These are phyloP conservation scores for Fraxinus sp. DNA, from an alignment of 305 asterid species.

Conservation along the genomic window DNA sequence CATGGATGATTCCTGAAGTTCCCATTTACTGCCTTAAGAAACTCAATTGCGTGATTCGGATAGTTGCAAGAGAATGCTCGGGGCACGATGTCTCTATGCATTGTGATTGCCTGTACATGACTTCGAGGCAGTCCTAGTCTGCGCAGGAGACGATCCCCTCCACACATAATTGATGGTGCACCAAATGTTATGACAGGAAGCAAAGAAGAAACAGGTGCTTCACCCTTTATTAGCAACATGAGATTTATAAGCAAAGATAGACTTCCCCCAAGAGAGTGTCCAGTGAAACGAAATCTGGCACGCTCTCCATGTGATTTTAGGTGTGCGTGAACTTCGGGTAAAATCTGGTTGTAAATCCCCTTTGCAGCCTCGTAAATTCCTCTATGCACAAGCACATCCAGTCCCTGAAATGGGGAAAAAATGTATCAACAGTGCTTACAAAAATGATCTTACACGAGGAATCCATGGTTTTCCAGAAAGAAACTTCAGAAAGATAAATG, in stretches of 20 bases:
- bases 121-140: slow-evolving; percentile 65
- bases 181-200: slow-evolving; percentile 92
- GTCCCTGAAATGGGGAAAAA: slow-evolving; percentile 46
- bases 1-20: slow-evolving; percentile 82
- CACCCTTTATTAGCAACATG: slow-evolving; percentile 77
- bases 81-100: slow-evolving; percentile 96
- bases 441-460: not conserved
- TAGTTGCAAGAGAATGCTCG: slow-evolving; percentile 93
- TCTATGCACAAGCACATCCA: slow-evolving; percentile 84
- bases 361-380: slow-evolving; percentile 98
- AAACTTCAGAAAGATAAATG: not conserved
- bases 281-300: slow-evolving; percentile 80
- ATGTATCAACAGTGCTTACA: slow-evolving; percentile 4
- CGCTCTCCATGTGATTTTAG: slow-evolving; percentile 51
- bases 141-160: slow-evolving; percentile 76
- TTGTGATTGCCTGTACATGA: slow-evolving; percentile 66
- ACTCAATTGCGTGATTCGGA: slow-evolving; percentile 75
- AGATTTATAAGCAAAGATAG: slow-evolving; percentile 77
- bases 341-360: slow-evolving; percentile 87
- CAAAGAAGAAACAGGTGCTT: slow-evolving; percentile 60
- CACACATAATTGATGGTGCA: slow-evolving; percentile 84
- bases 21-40: slow-evolving; percentile 81
- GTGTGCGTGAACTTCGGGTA: slow-evolving; percentile 75
- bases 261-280: slow-evolving; percentile 98
- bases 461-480: not conserved